Evolutionary conservation across 176 grass and related monocot genomes (phyloP), one percentile per base, ranked within the genome.

Genomic region (Oryza longistaminata): DNA sequence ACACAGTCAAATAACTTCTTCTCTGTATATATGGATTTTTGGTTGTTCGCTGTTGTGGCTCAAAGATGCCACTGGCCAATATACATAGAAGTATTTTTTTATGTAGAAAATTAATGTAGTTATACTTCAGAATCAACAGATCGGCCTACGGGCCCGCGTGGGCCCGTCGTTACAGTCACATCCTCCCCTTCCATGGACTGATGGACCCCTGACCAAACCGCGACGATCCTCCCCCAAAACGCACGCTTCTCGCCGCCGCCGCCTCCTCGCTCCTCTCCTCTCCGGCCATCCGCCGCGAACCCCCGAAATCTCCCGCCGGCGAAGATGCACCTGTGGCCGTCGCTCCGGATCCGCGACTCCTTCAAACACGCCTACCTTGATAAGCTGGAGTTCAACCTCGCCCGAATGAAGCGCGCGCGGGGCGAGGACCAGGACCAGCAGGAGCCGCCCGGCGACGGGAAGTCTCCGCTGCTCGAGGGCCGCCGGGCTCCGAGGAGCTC

Each of bases 281-380:
- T 17, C 15, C 50, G 15, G 3, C 50, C 15, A 14, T 53, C 50
- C 50, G 50, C 50, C 52, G 15, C 55, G 55, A 7, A 69, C 12
- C 61, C 61, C 68, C 6, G 22, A 64, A 64, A 19, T 72, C 80
- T 40, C 16, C 70, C 21, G 2, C 14, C 86, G 62, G 74, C 70
- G 64, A 89, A 87, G 87, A 98, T 98, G 96, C 96, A 98, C 81
- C 91, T 98, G 76, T 98, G 96, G 91, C 96, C 96, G 9, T 93
- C 93, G 65, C 73, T 93, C 24, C 86, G 85, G 79, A 92, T 98
- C 45, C 71, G 96, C 77, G 89, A 95, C 76, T 95, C 96, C 40
- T 98, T 98, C 93, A 95, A 90, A 88, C 89, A 90, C 1, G 68
- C 87, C 3, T 93, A 93, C 91, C 67, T 95, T 39, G 73, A 92